Base-by-base conservation (phyloP, 2,329 filamentous ascomycete genomes). In the Colletotrichum sojae region DNA sequence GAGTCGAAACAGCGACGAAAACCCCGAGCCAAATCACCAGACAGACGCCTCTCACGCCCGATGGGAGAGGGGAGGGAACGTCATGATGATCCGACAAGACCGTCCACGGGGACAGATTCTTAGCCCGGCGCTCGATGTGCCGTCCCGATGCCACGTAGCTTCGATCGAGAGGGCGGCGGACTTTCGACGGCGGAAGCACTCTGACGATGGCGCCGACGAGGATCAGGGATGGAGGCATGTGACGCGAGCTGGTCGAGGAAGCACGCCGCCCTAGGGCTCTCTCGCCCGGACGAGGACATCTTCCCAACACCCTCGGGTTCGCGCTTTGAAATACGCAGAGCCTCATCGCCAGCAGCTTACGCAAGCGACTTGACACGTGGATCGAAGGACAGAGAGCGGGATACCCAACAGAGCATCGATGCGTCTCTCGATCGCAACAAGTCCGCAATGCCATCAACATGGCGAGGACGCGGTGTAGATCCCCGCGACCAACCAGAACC, bases 221-320 rank as follows among this genome's bases (percentile, higher is more conserved):
- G 58, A 61, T 61, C 48, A 61, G 16, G 58, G 58, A 52, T 61
- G 18, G n/a, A 49, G n/a, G 46, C n/a, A 15, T 12, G 18, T 13
- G 31, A 36, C 3, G 3, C 6, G 6, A 20, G 18, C 9, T 4
- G 16, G 6, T 18, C 16, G 18, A 49, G 18, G 46, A 49, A 12
- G 18, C 46, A 6, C 18, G 46, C 8, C 8, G 46, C n/a, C 6
- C 6, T 5, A 20, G 5, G 10, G 12, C n/a, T 12, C 46, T 16
- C 46, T 49, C 46, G 46, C 46, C 18, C 46, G 31, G 31, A 36
- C 46, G 20, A 18, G 18, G n/a, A 20, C 16, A n/a, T n/a, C n/a
- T n/a, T 4, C 9, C 9, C 20, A 12, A 4, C 2, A 10, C 2
- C 39, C 12, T 43, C 40, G 40, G 13, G 13, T 36, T 36, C 31